These are phyloP conservation scores for Penstemon eatonii DNA, from an alignment of 257 asterid species.

Conservation along the genomic window DNA sequence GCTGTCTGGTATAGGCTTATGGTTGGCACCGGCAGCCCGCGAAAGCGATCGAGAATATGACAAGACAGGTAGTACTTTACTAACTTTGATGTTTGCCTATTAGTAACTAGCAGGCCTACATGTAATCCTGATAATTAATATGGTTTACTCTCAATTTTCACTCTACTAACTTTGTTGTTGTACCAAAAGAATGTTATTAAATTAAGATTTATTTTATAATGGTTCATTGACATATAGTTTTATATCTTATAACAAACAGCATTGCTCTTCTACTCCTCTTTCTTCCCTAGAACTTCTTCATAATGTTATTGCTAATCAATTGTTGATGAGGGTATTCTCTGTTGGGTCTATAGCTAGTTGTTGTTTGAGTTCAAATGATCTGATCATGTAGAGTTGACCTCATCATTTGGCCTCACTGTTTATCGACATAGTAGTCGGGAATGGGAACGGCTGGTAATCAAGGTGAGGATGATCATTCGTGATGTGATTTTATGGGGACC, in stretches of 20 bases:
- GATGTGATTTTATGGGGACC: slow-evolving; percentile 22
- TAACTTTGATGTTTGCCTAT: no score
- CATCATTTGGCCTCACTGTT: no score
- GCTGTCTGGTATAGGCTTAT: not conserved
- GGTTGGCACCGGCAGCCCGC: not conserved
- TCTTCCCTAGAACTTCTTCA: no score
- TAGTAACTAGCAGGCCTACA: not conserved
- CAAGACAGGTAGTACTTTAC: not conserved
- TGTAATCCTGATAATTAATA: not conserved
- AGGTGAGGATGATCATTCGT: slow-evolving; percentile 15
- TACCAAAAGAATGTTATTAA: not conserved
- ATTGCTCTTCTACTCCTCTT: not conserved
- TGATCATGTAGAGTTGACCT: no score
- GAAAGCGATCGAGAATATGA: not conserved
- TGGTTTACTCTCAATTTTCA: not conserved
- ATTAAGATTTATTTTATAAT: not conserved
- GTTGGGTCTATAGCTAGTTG: no score
- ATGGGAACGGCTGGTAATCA: not conserved
- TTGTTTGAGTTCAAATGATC: no score
- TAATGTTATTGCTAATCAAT: no score
- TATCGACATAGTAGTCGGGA: no score
- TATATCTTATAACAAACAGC: not conserved
- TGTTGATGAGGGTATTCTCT: no score
- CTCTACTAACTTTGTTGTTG: not conserved
- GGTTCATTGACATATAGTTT: not conserved